Evolutionary conservation across 2,329 filamentous ascomycete genomes (phyloP), one percentile per base, ranked within the genome.

Genomic region (Xylariaceae sp.): DNA sequence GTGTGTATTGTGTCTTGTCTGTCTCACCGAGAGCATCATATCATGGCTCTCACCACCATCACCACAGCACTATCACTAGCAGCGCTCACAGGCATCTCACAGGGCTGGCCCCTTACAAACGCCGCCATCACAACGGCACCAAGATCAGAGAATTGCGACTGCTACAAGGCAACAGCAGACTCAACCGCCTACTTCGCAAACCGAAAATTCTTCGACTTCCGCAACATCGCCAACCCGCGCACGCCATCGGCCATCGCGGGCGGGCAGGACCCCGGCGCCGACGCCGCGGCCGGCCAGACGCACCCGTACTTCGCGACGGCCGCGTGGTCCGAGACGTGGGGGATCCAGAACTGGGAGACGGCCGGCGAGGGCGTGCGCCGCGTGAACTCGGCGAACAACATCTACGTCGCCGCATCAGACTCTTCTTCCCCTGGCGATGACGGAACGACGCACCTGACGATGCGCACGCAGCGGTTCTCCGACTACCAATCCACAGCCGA

Each of bases 201-300:
- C 36, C 80, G 79, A 66, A 64, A 69, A 44, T 83, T 83, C 71
- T 80, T 78, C 62, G 81, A 83, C 68, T 83, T 82, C 64, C 74
- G 80, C 29, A 46, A 55, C 54, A 63, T 73, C 66, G 53, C 73
- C 78, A 33, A 54, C 69, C 14, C 76, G 1, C 60, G 62, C 14
- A 67, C 68, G 3, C 68, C 74, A 2, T 59, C 59, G 14, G 55
- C 67, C 11, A 67, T 75, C 55, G 11, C 11, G 1, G 46, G 58
- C 33, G 33, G 33, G 6, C 33, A n/a, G 24, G 54, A 64, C 53
- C 62, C 55, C 4, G 56, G 66, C 11, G 58, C 29, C 31, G 72
- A 70, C 50, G 64, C 63, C 12, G 57, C 58, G 24, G 72, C 73
- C 11, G 59, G 58, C 9, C 56, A 61, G 3, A 69, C 73, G 2